Conservation (phyloP, 495 filamentous ascomycete species). For the Talaromyces nanjingensis region DNA sequence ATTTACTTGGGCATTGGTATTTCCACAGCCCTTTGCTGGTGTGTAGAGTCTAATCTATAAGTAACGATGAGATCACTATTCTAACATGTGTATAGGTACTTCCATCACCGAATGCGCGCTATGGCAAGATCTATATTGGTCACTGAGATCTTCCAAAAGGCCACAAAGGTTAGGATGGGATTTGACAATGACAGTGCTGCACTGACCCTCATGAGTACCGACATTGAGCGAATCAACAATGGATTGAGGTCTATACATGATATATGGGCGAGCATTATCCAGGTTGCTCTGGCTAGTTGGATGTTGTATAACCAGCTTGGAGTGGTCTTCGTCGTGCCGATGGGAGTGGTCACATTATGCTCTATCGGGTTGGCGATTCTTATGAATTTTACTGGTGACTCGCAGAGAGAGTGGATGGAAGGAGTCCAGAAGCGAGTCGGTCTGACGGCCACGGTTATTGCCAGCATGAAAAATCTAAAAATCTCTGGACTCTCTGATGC, state of each 20-base stretch:
- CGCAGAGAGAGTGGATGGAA: constrained; percentile 16
- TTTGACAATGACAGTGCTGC: constrained; percentile 32
- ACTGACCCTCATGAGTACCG: constrained; percentile 52
- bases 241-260: constrained; percentile 34
- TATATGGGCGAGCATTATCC: constrained; percentile 43
- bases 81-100: constrained; percentile 18
- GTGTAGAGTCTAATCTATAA: constrained; percentile 19
- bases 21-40: constrained; percentile 37
- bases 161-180: constrained; percentile 20
- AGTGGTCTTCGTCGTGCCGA: constrained; percentile 31
- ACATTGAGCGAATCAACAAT: constrained; percentile 36
- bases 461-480: constrained; percentile 40
- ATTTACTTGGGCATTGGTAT: constrained; percentile 46
- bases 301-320: constrained; percentile 45
- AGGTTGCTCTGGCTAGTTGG: constrained; percentile 43
- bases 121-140: constrained; percentile 43
- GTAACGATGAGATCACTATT: constrained; percentile 11
- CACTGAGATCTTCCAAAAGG: constrained; percentile 33
- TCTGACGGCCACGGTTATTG: constrained; percentile 27
- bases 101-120: constrained; percentile 36
- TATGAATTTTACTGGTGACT: constrained; percentile 14
- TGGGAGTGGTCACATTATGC: constrained; percentile 21
- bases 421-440: constrained; percentile 17
- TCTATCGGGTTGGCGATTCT: constrained; percentile 18
- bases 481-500: constrained; percentile 32